phyloP scores from a whole-genome alignment of 768 basidiomycete genomes.

The Lactarius hatsudake region DNA sequence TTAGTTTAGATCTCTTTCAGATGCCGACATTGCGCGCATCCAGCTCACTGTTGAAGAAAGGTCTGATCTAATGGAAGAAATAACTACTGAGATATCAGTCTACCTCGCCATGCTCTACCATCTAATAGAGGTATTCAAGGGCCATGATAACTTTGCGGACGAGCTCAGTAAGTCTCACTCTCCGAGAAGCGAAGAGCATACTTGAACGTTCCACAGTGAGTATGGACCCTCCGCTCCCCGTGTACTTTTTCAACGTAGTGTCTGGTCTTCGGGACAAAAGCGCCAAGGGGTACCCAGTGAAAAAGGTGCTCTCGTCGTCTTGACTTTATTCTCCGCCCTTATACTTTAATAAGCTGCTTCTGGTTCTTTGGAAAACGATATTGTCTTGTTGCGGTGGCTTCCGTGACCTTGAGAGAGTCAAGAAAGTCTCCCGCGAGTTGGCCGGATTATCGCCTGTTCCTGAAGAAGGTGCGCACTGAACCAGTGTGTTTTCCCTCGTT shows the following conservation, averaged over 20 bases:
- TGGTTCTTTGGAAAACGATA: constrained; percentile 92
- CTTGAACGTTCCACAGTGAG: constrained; percentile 60
- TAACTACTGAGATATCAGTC: constrained; percentile 89
- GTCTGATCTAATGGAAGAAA: constrained; percentile 81
- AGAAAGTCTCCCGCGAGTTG: constrained; percentile 81
- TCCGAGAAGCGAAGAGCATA: background rate
- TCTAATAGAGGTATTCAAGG: constrained; percentile 88
- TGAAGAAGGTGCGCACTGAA: constrained; percentile 42
- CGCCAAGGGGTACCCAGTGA: constrained; percentile 94
- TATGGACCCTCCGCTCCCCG: constrained; percentile 89
- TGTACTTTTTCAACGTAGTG: constrained; percentile 89
- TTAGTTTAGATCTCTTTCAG: constrained; percentile 61
- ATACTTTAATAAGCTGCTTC: constrained; percentile 60
- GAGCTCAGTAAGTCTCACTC: constrained; percentile 76
- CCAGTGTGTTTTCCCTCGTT: background rate
- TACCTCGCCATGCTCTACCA: constrained; percentile 95
- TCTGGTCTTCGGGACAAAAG: constrained; percentile 88
- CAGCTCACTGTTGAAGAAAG: constrained; percentile 69
- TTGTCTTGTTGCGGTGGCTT: constrained; percentile 92
- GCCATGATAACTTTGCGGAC: constrained; percentile 92
- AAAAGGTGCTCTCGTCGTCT: constrained; percentile 60
- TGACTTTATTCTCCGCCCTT: constrained; percentile 17
- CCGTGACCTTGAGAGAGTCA: constrained; percentile 78
- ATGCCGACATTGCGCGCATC: constrained; percentile 68
- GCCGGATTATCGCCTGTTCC: constrained; percentile 63